Percentiles rank a stretch among this genome's conserved stretches.
These are phyloP conservation scores for Fraxinus dipetala DNA, from an alignment of 305 asterid genomes.

Conservation along the genomic window DNA sequence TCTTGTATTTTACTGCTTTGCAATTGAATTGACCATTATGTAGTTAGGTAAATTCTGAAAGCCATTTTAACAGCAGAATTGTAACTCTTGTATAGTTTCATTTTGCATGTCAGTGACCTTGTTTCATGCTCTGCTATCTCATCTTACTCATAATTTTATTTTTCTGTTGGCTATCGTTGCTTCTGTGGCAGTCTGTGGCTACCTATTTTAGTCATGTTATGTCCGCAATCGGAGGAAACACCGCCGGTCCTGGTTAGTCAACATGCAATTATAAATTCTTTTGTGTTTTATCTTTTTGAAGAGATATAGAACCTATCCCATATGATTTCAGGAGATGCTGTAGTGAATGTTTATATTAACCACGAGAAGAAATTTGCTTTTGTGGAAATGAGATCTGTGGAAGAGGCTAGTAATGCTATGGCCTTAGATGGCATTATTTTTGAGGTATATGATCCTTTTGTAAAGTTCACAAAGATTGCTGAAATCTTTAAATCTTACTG, in stretches of 20 bases:
- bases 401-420: constrained; percentile 99
- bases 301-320: constrained; percentile 3
- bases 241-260: constrained; percentile 92
- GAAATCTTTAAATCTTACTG: not conserved
- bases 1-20: not conserved
- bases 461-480: not conserved
- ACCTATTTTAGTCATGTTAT: constrained; percentile 88
- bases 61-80: constrained; percentile 1
- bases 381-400: constrained; percentile 98
- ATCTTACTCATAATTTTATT: not conserved
- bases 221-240: constrained; percentile 96
- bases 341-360: constrained; percentile 91
- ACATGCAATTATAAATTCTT: not conserved
- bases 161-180: constrained; percentile 3
- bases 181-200: constrained; percentile 72
- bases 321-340: constrained; percentile 80
- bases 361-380: constrained; percentile 97
- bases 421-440: constrained; percentile 94
- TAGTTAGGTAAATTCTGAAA: not conserved
- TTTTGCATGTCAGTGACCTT: not conserved
- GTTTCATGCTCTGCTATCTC: not conserved
- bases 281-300: not conserved
- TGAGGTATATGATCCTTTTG: constrained; percentile 52
- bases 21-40: not conserved
- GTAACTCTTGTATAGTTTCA: not conserved